These are phyloP conservation scores for Trypanosoma rangeli DNA, from an alignment of 208 protist genomes.

Conservation along the genomic window DNA sequence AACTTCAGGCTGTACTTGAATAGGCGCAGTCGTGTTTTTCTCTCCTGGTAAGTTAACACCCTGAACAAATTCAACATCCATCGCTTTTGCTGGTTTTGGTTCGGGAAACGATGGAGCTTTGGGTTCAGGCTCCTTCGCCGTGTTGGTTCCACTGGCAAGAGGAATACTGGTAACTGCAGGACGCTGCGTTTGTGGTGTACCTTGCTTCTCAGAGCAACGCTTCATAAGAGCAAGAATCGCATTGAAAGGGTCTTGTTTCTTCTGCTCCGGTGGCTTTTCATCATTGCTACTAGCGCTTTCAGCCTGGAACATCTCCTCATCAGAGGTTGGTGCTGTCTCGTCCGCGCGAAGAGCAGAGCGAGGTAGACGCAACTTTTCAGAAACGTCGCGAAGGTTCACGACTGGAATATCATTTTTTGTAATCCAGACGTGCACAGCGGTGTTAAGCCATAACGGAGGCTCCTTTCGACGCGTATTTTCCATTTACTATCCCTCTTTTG, in stretches of 20 bases:
- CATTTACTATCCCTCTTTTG: constrained; percentile 24
- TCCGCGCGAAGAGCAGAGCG: constrained; percentile 2
- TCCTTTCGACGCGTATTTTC: constrained; percentile 31
- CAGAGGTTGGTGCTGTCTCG: constrained; percentile 3
- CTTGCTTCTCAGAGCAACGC: constrained; percentile 8
- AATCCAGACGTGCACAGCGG: constrained; percentile 59
- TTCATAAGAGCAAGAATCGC: constrained; percentile 45
- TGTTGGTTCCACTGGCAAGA: background rate
- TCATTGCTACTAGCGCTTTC: constrained; percentile 1
- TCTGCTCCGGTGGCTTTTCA: constrained; percentile 1
- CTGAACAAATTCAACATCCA: constrained; percentile 59
- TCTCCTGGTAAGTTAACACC: constrained; percentile 72
- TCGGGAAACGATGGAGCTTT: constrained; percentile 23
- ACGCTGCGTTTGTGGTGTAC: background rate
- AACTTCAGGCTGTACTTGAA: constrained; percentile 14
- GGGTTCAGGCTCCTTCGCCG: background rate
- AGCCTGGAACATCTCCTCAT: constrained; percentile 4
- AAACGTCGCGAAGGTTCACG: constrained; percentile 62
- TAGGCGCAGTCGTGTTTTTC: constrained; percentile 18
- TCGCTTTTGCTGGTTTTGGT: constrained; percentile 18
- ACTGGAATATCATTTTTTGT: constrained; percentile 66
- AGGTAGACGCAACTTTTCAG: constrained; percentile 34
- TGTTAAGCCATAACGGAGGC: constrained; percentile 41
- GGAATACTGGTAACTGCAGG: background rate
- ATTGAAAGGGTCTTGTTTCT: constrained; percentile 25